Evolutionary conservation across 768 basidiomycete genomes (phyloP).

Genomic region (Mycena vulgaris): DNA sequence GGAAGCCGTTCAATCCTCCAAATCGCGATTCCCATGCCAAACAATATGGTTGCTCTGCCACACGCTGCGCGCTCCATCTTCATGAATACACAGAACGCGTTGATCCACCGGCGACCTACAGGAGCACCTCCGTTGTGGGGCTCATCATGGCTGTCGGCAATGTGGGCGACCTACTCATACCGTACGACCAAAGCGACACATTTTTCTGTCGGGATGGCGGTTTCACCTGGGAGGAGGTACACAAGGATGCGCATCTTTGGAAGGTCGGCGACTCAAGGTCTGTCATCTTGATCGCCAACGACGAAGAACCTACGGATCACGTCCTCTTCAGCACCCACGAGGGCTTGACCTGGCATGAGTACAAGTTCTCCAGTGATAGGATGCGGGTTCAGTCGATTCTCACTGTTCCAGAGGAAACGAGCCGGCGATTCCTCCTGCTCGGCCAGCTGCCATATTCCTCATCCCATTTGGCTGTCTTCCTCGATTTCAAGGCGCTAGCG

Average conservation of each 20-base stretch:
- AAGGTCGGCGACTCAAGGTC: conserved; percentile 99
- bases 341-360: conserved; percentile 90
- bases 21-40: conserved; percentile 80
- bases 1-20: conserved; percentile 89
- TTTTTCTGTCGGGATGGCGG: conserved; percentile 98
- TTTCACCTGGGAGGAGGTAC: conserved; percentile 98
- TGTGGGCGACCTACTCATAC: conserved; percentile 86
- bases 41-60: conserved; percentile 76
- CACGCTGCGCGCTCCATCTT: conserved; percentile 87
- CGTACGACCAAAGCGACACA: conserved; percentile 92
- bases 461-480: too few species aligned
- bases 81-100: conserved; percentile 96
- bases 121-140: conserved; percentile 92
- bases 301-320: conserved; percentile 93
- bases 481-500: too few species aligned
- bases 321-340: conserved; percentile 93
- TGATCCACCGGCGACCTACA: conserved; percentile 94
- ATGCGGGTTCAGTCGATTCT: conserved; percentile 84
- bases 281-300: conserved; percentile 87
- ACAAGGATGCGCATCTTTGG: conserved; percentile 98
- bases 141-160: conserved; percentile 97
- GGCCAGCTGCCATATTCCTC: conserved; percentile 67
- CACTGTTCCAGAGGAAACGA: conserved; percentile 92
- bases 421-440: conserved; percentile 90
- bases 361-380: conserved; percentile 82